A percentile compares a stretch with the other conserved stretches of the same genome.
Conservation (phyloP, 2,329 filamentous ascomycete species). For the Ophiognomonia clavigignenti-juglandacearum region DNA sequence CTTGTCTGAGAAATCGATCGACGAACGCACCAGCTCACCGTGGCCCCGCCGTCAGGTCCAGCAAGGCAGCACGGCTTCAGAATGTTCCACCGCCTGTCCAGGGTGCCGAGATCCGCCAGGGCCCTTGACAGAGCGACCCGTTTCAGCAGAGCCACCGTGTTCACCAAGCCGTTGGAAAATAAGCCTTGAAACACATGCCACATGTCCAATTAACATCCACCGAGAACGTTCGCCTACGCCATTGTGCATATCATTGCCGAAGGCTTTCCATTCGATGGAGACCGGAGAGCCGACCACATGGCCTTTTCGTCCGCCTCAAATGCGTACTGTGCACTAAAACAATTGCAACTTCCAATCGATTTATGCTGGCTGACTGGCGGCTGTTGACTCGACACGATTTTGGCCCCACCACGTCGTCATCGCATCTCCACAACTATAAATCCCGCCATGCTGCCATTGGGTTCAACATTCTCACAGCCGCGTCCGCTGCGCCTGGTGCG, state of each 20-base stretch:
- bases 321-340: no score
- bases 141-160: slow-evolving; percentile 8
- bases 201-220: neutral
- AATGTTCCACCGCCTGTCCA: neutral
- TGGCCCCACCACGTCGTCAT: slow-evolving; percentile 13
- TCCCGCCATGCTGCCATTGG: slow-evolving; percentile 5
- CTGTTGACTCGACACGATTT: neutral
- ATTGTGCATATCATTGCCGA: no score
- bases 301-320: slow-evolving; percentile 5
- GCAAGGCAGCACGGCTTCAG: neutral
- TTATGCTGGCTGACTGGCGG: no score
- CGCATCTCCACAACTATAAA: slow-evolving; percentile 4
- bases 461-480: no score
- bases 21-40: no score
- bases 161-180: slow-evolving; percentile 7
- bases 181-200: slow-evolving; percentile 11
- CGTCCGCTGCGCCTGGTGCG: neutral
- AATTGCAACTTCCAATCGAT: slow-evolving; percentile 6
- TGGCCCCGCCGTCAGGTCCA: no score
- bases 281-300: slow-evolving; percentile 14
- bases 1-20: no score
- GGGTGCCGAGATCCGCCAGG: neutral
- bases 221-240: slow-evolving; percentile 7
- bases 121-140: slow-evolving; percentile 2
- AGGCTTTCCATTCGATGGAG: slow-evolving; percentile 1